A percentile compares a stretch with the other conserved stretches of the same genome.
These are phyloP conservation scores for Lentinula aciculospora DNA, from an alignment of 768 basidiomycete genomes.

Conservation along the genomic window DNA sequence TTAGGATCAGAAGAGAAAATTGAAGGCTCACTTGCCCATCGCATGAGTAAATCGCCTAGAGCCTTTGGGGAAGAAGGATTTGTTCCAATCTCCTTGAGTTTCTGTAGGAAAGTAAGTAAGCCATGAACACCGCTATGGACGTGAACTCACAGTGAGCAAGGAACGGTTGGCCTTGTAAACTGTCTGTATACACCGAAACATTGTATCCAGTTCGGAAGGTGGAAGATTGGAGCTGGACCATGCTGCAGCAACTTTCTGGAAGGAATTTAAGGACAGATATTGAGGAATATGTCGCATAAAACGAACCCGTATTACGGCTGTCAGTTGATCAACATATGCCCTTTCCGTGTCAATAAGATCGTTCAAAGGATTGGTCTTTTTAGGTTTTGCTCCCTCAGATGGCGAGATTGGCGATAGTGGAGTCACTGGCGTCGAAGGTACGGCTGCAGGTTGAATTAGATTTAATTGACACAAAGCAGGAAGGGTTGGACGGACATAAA, in stretches of 20 bases:
- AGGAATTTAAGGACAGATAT: conserved; percentile 10
- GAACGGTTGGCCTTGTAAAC: conserved; percentile 89
- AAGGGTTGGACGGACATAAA: background rate
- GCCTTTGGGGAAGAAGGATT: conserved; percentile 92
- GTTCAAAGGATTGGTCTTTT: conserved; percentile 74
- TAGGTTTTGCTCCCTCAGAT: conserved; percentile 40
- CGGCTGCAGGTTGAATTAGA: conserved; percentile 13
- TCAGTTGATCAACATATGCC: conserved; percentile 83
- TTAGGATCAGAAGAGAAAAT: background rate
- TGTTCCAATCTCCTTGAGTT: conserved; percentile 90
- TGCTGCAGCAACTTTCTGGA: conserved; percentile 92
- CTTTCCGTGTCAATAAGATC: conserved; percentile 96
- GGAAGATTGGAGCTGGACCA: conserved; percentile 96
- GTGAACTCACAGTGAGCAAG: conserved; percentile 49
- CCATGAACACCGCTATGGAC: background rate
- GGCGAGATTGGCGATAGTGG: conserved; percentile 20
- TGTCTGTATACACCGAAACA: conserved; percentile 91
- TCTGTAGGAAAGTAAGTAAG: conserved; percentile 39
- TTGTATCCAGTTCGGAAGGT: conserved; percentile 82
- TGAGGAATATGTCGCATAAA: background rate
- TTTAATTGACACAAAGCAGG: background rate
- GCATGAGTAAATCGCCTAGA: conserved; percentile 92
- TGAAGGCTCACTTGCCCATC: conserved; percentile 66
- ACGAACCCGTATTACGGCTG: conserved; percentile 85
- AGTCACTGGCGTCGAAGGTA: conserved; percentile 31